Conservation (phyloP, 2,329 filamentous ascomycete species). For the Myriosclerotinia duriaeana region DNA sequence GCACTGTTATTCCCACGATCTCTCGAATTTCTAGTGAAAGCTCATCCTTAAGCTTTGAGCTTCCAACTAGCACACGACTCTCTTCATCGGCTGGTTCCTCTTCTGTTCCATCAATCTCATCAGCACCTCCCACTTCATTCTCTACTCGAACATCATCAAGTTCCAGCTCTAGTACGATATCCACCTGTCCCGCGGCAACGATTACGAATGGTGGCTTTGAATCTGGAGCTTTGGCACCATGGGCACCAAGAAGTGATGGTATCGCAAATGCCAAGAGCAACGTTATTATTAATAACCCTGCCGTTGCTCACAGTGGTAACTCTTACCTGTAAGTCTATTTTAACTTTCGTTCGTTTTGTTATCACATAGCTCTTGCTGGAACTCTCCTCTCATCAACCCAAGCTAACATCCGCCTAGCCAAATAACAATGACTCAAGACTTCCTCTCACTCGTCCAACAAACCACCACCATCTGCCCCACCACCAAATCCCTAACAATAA, state of each 20-base stretch:
- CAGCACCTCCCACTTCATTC: not conserved
- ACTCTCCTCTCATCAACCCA: not conserved
- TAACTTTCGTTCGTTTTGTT: accelerated
- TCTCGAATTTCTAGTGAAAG: not conserved
- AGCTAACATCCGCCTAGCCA: slow-evolving; percentile 1
- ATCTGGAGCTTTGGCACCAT: slow-evolving; percentile 10
- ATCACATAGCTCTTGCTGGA: not conserved
- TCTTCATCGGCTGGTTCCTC: slow-evolving; percentile 5
- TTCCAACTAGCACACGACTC: slow-evolving; percentile 8
- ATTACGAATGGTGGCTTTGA: slow-evolving; percentile 23
- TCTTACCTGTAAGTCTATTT: slow-evolving; percentile 11
- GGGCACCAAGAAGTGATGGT: slow-evolving; percentile 12
- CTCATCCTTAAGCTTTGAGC: not conserved
- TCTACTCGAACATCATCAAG: slow-evolving; percentile 8
- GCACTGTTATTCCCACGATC: not conserved
- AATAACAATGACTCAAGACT: slow-evolving; percentile 18
- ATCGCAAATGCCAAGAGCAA: slow-evolving; percentile 13
- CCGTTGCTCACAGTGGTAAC: slow-evolving; percentile 1
- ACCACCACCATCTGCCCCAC: slow-evolving; percentile 17
- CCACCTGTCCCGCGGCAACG: slow-evolving; percentile 13
- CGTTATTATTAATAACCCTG: slow-evolving; percentile 14
- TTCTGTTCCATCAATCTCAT: not conserved
- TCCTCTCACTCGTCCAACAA: slow-evolving; percentile 15
- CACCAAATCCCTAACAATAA: slow-evolving; percentile 4
- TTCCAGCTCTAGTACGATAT: slow-evolving; percentile 10